phyloP scores from a whole-genome alignment of 139 green algal species.

The Auxenochlorella pyrenoidosa region DNA sequence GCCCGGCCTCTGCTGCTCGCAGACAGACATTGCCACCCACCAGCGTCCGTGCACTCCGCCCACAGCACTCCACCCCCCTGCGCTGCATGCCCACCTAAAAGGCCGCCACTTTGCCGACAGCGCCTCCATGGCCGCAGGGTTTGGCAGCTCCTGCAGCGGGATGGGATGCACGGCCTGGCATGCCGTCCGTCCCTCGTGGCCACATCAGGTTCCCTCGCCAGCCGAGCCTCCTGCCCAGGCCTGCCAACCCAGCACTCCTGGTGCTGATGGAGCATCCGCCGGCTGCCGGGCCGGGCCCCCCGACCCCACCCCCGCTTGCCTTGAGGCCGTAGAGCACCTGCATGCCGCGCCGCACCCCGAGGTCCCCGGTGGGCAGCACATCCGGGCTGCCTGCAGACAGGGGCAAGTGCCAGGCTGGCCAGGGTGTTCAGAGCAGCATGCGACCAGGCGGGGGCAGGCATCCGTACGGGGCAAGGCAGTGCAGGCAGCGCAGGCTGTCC shows the following conservation, averaged over 20 bases:
- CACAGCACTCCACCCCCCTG: too few relatives aligned
- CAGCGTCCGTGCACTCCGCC: neutral
- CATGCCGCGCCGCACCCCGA: slow-evolving; percentile 68
- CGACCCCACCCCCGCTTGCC: neutral
- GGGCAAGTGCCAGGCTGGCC: neutral
- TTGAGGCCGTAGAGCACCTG: slow-evolving; percentile 47
- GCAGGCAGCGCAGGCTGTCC: neutral
- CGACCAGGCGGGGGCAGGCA: neutral
- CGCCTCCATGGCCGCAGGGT: slow-evolving; percentile 50
- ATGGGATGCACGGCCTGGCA: neutral
- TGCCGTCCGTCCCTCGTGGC: neutral
- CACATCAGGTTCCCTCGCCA: too few relatives aligned
- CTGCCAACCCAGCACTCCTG: neutral
- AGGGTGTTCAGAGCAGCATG: neutral
- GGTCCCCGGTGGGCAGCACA: slow-evolving; percentile 67
- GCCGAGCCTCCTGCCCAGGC: neutral
- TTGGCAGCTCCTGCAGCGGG: slow-evolving; percentile 40
- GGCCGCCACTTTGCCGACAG: slow-evolving; percentile 59
- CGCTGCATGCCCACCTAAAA: slow-evolving; percentile 36
- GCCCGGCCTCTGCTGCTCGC: too few relatives aligned
- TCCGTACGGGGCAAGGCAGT: neutral
- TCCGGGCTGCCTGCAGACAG: slow-evolving; percentile 46
- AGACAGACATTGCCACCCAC: too few relatives aligned
- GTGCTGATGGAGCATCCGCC: neutral
- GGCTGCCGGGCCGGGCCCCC: slow-evolving; percentile 1